A percentile compares a stretch with the other conserved stretches of the same genome.
These are phyloP conservation scores for Thalia dealbata DNA, from an alignment of 176 grass and related monocot species.

Conservation along the genomic window DNA sequence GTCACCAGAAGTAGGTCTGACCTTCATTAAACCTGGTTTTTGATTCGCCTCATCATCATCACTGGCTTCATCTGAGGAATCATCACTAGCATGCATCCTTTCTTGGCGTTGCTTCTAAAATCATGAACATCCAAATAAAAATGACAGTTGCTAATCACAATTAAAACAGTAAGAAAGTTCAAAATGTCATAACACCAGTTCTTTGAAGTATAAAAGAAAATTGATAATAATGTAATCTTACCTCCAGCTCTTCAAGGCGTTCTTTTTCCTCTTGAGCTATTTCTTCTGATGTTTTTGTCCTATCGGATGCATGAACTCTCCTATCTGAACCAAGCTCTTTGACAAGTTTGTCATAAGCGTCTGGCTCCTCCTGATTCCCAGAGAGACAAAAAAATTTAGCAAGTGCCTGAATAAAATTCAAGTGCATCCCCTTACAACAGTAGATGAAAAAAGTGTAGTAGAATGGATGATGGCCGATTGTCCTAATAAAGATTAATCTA, in stretches of 20 bases:
- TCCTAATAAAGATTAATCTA: not conserved
- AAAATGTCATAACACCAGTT: not conserved
- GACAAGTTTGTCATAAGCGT: conserved; percentile 80
- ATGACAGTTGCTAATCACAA: not conserved
- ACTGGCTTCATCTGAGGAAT: conserved; percentile 46
- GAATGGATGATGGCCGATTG: not conserved
- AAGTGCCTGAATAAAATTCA: not conserved
- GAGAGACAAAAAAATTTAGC: conserved; percentile 1
- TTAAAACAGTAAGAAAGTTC: not conserved
- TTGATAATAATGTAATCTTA: conserved; percentile 8
- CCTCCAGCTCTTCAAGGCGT: conserved; percentile 74
- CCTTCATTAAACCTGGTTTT: conserved; percentile 27
- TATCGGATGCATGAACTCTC: conserved; percentile 69
- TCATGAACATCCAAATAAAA: not conserved
- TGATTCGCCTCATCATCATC: conserved; percentile 26
- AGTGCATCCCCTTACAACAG: not conserved
- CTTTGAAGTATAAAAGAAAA: not conserved
- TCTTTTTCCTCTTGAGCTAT: conserved; percentile 89
- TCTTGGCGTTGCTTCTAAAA: conserved; percentile 69
- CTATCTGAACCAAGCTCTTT: conserved; percentile 83
- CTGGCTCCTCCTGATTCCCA: conserved; percentile 39
- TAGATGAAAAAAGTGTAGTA: not conserved
- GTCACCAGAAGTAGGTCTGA: conserved; percentile 71
- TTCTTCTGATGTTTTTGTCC: conserved; percentile 90
- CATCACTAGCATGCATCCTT: conserved; percentile 62